Percentiles rank a stretch among this genome's conserved stretches.
phyloP scores from a whole-genome alignment of 495 filamentous ascomycete species.

The Aspergillus funiculosus region DNA sequence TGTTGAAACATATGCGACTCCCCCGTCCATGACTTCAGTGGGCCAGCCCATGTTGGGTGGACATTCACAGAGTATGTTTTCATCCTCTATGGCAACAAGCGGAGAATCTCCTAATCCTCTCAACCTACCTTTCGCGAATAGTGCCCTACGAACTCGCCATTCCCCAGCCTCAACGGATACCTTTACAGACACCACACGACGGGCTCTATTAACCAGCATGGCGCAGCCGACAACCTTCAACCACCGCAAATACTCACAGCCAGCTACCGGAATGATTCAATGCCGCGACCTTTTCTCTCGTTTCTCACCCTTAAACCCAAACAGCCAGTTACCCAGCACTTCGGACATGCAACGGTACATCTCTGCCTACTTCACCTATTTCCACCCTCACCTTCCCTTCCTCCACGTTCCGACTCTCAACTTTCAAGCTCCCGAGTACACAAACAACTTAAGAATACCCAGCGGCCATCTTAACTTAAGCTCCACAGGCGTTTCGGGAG shows the following conservation, averaged over 20 bases:
- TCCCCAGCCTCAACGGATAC: slow-evolving; percentile 63
- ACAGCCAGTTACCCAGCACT: slow-evolving; percentile 73
- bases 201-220: slow-evolving; percentile 76
- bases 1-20: slow-evolving; percentile 44
- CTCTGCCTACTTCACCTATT: slow-evolving; percentile 85
- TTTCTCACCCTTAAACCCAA: slow-evolving; percentile 41
- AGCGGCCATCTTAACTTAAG: slow-evolving; percentile 51
- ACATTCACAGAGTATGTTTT: slow-evolving; percentile 53
- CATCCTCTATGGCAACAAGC: slow-evolving; percentile 51
- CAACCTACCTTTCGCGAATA: slow-evolving; percentile 47
- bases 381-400: slow-evolving; percentile 93
- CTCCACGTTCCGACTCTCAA: slow-evolving; percentile 87
- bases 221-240: slow-evolving; percentile 70
- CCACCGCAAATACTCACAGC: slow-evolving; percentile 71
- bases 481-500: slow-evolving; percentile 63
- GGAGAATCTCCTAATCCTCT: slow-evolving; percentile 52
- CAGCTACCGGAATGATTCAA: slow-evolving; percentile 48
- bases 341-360: slow-evolving; percentile 89
- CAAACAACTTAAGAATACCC: slow-evolving; percentile 50
- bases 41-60: slow-evolving; percentile 44
- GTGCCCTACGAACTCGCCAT: slow-evolving; percentile 57
- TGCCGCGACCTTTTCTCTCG: slow-evolving; percentile 42
- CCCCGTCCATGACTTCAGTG: slow-evolving; percentile 61
- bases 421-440: slow-evolving; percentile 72
- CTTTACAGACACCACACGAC: slow-evolving; percentile 90